phyloP scores from a whole-genome alignment of 768 basidiomycete species.

The Russula sp. region DNA sequence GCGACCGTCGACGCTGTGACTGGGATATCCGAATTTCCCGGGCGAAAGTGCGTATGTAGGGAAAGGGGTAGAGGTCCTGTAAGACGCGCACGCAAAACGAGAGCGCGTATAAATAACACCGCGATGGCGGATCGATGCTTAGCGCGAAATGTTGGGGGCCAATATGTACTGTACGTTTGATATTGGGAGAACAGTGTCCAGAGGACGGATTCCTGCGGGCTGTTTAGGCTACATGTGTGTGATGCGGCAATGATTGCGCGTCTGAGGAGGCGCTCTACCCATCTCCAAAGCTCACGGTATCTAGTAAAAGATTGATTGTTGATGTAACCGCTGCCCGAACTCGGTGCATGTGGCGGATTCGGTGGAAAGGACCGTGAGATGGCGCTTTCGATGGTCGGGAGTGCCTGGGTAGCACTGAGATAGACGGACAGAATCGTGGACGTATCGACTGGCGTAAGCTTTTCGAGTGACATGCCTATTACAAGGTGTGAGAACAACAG shows the following conservation, averaged over 20 bases:
- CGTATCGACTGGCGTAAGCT: conserved; percentile 41
- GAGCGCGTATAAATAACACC: conserved; percentile 65
- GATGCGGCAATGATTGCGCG: conserved; percentile 66
- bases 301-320: conserved; percentile 51
- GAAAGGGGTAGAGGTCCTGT: conserved; percentile 2
- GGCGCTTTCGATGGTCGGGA: conserved; percentile 42
- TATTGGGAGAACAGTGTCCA: conserved; percentile 63
- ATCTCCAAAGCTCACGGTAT: conserved; percentile 81
- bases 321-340: conserved; percentile 31
- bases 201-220: conserved; percentile 37
- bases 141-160: conserved; percentile 76
- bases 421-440: conserved; percentile 52
- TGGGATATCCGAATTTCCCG: conserved; percentile 20
- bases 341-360: conserved; percentile 27
- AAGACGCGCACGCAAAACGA: conserved; percentile 41
- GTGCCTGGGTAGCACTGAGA: conserved; percentile 44
- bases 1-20: conserved; percentile 50
- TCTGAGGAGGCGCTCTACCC: conserved; percentile 77
- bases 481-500: conserved; percentile 3
- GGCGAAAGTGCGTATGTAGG: not conserved
- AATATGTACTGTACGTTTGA: conserved; percentile 51
- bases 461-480: conserved; percentile 73
- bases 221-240: conserved; percentile 34
- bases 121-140: conserved; percentile 64
- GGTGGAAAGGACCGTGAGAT: conserved; percentile 29